phyloP scores from a whole-genome alignment of 495 filamentous ascomycete genomes.

The Echria macrotheca region DNA sequence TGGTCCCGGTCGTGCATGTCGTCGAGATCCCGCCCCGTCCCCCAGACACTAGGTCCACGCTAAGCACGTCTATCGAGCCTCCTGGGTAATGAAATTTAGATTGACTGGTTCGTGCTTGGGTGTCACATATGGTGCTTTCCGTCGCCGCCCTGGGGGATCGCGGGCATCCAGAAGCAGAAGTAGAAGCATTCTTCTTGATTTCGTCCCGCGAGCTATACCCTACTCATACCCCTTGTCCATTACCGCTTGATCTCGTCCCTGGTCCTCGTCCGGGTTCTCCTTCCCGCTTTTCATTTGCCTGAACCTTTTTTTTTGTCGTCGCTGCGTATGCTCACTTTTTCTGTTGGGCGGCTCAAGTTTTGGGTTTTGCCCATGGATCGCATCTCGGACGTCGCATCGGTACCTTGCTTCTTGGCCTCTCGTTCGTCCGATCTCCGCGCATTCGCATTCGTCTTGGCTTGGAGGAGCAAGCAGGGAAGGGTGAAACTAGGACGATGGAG shows the following conservation, averaged over 20 bases:
- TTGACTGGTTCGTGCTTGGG: conserved; percentile 13
- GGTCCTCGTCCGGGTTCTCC: background rate
- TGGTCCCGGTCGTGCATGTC: background rate
- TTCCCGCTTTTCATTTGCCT: background rate
- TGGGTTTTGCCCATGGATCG: no score
- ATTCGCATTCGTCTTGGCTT: background rate
- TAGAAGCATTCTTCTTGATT: no score
- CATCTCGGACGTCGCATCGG: background rate
- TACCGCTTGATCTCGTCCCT: background rate
- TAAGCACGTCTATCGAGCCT: conserved; percentile 3
- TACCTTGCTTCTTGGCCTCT: background rate
- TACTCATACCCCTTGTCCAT: background rate
- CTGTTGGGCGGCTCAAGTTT: no score
- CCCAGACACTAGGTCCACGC: background rate
- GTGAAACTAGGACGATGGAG: background rate
- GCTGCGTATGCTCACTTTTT: no score
- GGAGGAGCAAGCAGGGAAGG: background rate
- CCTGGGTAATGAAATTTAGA: conserved; percentile 5
- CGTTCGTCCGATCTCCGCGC: background rate
- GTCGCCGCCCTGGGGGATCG: background rate
- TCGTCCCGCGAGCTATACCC: no score
- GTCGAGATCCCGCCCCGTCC: background rate
- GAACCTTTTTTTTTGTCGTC: background rate
- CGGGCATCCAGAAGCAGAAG: no score
- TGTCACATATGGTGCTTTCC: conserved; percentile 13